These are phyloP conservation scores for Brassica balearica DNA, from an alignment of 441 rosid genomes.

Conservation along the genomic window DNA sequence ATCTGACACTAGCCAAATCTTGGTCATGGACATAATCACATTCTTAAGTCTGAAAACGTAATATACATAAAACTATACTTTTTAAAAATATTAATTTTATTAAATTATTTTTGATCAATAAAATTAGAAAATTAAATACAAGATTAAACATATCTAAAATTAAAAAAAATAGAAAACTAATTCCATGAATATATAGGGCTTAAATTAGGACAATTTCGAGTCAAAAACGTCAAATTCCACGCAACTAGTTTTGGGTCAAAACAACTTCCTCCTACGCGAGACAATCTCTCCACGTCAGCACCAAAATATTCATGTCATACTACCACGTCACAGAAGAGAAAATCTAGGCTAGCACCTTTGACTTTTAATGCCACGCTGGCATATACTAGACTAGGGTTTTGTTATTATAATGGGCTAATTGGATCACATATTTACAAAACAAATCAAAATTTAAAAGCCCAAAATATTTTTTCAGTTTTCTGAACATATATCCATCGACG, in stretches of 20 bases:
- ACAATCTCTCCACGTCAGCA: neutral
- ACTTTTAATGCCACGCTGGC: slow-evolving; percentile 19
- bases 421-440: no score
- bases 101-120: neutral
- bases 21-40: neutral
- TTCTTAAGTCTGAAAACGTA: neutral
- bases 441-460: no score
- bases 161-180: slow-evolving; percentile 3
- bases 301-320: slow-evolving; percentile 2
- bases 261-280: neutral
- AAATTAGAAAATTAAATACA: slow-evolving; percentile 1
- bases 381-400: no score
- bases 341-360: neutral
- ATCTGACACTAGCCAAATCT: neutral
- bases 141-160: slow-evolving; percentile 11
- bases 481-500: no score
- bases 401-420: no score
- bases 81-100: neutral
- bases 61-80: neutral
- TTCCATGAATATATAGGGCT: slow-evolving; percentile 41
- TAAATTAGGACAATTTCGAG: slow-evolving; percentile 21
- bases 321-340: neutral
- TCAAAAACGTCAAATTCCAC: slow-evolving; percentile 13
- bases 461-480: no score
- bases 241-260: slow-evolving; percentile 30